Base-by-base conservation (phyloP, 805 yeast species). In the Candida gorgasii region DNA sequence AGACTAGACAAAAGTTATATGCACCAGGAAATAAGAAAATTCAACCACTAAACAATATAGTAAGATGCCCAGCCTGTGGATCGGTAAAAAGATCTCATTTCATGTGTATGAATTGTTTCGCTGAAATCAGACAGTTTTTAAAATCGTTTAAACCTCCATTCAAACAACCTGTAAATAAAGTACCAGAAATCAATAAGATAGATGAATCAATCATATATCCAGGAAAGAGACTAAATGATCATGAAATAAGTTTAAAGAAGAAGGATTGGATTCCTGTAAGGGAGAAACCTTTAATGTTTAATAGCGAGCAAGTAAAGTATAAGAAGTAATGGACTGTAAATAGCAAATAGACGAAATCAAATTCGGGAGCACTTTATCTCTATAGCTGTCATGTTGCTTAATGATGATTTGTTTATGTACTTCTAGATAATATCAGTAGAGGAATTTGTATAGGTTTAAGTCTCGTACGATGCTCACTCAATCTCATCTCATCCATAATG, bases 1-100 rank as follows among this genome's bases (percentile, higher is more conserved):
- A 88, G 63, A 86, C 87, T 57, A 82, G 97, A 64, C 84, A 79
- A 60, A 81, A 90, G 67, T 80, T 85, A 52, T 79, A 87, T 51
- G 89, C 89, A 6, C 88, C 92, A 3, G 95, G 87, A 8, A 76
- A 80, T 44, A 92, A 89, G 62, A 93, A 89, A 53, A 70, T 87
- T 51, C 80, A 86, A 61, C 82, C 83, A 39, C 73, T 86, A 50
- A 78, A 82, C 43, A 84, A 87, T 59, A 71, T 93, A 56, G 88
- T 85, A 48, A 79, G 95, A 61, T 92, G 99, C 61, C 97, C 98
- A 2, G 84, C 96, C 0, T 92, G 99, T 69, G 99, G 99, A 33
- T 84, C 86, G 48, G 84, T 80, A 54, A 93, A 92, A 67, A 77
- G 97, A 58, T 81, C 93, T 1, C 96, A 93, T 63, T 82, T 89